Conservation (phyloP, 2,329 filamentous ascomycete species). For the Cladosporium sp. region DNA sequence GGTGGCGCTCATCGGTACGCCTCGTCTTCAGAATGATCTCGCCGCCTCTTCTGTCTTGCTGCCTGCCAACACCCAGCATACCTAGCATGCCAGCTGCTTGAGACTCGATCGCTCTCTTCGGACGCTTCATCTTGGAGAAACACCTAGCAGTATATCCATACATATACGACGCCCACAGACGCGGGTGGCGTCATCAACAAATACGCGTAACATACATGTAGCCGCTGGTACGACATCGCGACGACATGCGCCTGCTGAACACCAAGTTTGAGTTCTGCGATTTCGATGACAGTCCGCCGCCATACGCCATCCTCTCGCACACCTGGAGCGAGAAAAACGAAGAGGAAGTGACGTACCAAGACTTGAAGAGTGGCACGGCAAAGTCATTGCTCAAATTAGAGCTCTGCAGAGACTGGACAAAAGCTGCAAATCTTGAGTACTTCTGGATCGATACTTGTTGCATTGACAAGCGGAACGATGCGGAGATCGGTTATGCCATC, state of each 20-base stretch:
- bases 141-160: too few species aligned
- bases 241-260: slow-evolving; percentile 5
- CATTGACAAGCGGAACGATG: slow-evolving; percentile 18
- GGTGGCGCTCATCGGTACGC: too few species aligned
- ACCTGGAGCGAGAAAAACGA: slow-evolving; percentile 24
- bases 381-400: slow-evolving; percentile 1
- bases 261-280: background rate
- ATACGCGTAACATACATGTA: too few species aligned
- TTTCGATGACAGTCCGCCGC: slow-evolving; percentile 11
- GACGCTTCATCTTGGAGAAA: too few species aligned
- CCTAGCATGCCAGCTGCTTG: too few species aligned
- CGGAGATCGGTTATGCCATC: slow-evolving; percentile 18
- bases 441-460: slow-evolving; percentile 24
- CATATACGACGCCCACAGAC: too few species aligned
- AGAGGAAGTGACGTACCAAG: slow-evolving; percentile 21
- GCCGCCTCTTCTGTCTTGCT: too few species aligned
- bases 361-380: background rate
- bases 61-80: too few species aligned
- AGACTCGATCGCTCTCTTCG: too few species aligned
- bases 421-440: slow-evolving; percentile 10
- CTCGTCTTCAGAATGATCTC: too few species aligned
- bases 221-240: too few species aligned
- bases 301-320: slow-evolving; percentile 35
- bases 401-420: background rate
- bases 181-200: too few species aligned